Evolutionary conservation across 345 rosid species (phyloP).

Genomic region (Ceriops tagal): DNA sequence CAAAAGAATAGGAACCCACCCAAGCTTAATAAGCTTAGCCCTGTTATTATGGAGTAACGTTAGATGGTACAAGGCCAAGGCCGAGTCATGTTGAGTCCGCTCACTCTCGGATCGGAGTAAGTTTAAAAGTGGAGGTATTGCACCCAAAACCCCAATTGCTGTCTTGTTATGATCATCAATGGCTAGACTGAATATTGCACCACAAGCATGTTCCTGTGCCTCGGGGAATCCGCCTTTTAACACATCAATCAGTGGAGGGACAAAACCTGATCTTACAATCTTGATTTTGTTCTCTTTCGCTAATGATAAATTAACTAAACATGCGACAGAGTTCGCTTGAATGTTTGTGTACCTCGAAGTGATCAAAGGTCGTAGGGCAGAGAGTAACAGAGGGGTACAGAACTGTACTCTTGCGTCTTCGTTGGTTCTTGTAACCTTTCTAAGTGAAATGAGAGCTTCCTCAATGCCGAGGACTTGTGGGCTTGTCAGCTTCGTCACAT

Average conservation of each 20-base stretch:
- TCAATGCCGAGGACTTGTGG: constrained; percentile 47
- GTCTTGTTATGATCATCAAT: constrained; percentile 73
- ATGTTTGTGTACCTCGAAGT: constrained; percentile 51
- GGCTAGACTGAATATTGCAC: constrained; percentile 75
- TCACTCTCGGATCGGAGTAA: constrained; percentile 53
- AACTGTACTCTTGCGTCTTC: constrained; percentile 46
- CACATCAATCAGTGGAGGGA: constrained; percentile 62
- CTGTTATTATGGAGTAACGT: constrained; percentile 65
- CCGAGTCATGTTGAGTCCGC: constrained; percentile 71
- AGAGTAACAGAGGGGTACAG: constrained; percentile 54
- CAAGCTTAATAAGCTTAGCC: constrained; percentile 54
- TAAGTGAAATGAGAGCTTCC: constrained; percentile 49
- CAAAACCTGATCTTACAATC: constrained; percentile 84
- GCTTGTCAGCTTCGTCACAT: constrained; percentile 48
- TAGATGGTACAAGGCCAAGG: constrained; percentile 77
- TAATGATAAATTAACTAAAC: constrained; percentile 69
- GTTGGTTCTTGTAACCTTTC: constrained; percentile 52
- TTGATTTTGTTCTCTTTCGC: constrained; percentile 63
- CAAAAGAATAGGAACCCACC: constrained; percentile 56
- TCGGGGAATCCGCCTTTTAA: constrained; percentile 66
- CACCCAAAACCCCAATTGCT: constrained; percentile 88
- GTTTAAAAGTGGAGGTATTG: constrained; percentile 64
- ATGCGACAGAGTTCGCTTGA: constrained; percentile 73
- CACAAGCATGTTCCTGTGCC: constrained; percentile 78
- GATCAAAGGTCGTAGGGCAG: constrained; percentile 44